Conservation (phyloP, 768 basidiomycete species). For the Sporobolomyces phaffii region DNA sequence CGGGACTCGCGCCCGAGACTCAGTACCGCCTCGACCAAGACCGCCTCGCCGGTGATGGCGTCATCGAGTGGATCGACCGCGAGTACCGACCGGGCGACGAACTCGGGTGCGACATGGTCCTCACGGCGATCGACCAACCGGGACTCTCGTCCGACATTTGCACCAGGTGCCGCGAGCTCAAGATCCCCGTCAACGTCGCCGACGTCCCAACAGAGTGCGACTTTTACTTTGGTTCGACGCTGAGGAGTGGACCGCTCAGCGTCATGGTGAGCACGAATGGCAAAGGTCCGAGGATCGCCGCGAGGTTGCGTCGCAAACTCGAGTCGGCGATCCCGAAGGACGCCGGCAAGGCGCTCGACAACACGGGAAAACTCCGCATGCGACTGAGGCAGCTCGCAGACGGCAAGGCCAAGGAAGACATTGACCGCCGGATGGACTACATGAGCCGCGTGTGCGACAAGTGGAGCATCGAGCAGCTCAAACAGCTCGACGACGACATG, state of each 20-base stretch:
- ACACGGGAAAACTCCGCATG: slow-evolving; percentile 66
- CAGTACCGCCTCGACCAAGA: slow-evolving; percentile 45
- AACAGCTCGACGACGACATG: slow-evolving; percentile 59
- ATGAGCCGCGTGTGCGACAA: slow-evolving; percentile 78
- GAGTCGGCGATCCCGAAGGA: slow-evolving; percentile 62
- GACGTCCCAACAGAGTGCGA: slow-evolving; percentile 94
- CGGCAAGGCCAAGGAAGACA: slow-evolving; percentile 63
- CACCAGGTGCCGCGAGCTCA: slow-evolving; percentile 58
- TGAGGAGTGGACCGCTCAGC: slow-evolving; percentile 82
- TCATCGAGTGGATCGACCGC: slow-evolving; percentile 60
- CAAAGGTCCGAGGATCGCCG: slow-evolving; percentile 82
- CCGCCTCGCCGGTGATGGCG: slow-evolving; percentile 46
- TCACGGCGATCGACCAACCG: slow-evolving; percentile 52
- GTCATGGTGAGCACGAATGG: slow-evolving; percentile 96
- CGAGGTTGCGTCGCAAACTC: slow-evolving; percentile 66
- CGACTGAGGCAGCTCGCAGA: slow-evolving; percentile 72
- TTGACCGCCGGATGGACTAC: slow-evolving; percentile 82
- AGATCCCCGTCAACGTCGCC: slow-evolving; percentile 88
- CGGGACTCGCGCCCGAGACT: slow-evolving; percentile 57
- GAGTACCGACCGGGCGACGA: slow-evolving; percentile 54
- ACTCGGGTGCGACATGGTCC: slow-evolving; percentile 59
- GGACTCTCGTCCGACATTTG: slow-evolving; percentile 71
- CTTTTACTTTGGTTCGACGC: slow-evolving; percentile 95
- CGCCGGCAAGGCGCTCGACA: slow-evolving; percentile 70
- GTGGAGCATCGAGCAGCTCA: slow-evolving; percentile 80